These are phyloP conservation scores for Fusarium oligoseptatum DNA, from an alignment of 2,329 filamentous ascomycete genomes.

Conservation along the genomic window DNA sequence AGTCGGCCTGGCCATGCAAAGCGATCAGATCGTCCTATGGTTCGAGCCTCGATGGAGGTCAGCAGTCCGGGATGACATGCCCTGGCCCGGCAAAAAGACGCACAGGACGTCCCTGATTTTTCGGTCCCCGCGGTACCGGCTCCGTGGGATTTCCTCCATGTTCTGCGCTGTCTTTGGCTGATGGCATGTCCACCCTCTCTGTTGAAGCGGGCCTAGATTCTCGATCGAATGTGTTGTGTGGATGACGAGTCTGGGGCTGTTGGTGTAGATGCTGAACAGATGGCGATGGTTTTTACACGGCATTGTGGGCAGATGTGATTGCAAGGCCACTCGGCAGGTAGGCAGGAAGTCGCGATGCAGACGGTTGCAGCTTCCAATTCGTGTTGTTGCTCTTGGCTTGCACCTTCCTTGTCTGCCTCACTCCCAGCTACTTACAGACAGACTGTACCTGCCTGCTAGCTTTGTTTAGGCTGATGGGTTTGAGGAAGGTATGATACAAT, in stretches of 20 bases:
- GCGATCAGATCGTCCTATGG: constrained; percentile 38
- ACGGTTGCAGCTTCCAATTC: constrained; percentile 15
- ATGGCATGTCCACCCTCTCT: constrained; percentile 21
- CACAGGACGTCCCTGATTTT: constrained; percentile 6
- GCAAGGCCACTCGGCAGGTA: constrained; percentile 6
- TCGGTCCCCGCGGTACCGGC: background rate
- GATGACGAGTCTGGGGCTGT: background rate
- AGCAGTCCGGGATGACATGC: constrained; percentile 33
- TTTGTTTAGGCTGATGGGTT: background rate
- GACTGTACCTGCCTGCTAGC: constrained; percentile 10
- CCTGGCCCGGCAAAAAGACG: constrained; percentile 24
- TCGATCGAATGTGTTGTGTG: constrained; percentile 12
- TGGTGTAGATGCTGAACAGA: background rate
- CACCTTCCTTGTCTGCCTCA: constrained; percentile 10
- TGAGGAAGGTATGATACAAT: constrained; percentile 1
- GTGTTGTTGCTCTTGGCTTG: constrained; percentile 5
- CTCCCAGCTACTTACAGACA: background rate
- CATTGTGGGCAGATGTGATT: constrained; percentile 1
- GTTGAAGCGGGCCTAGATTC: background rate
- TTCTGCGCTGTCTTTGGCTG: constrained; percentile 2
- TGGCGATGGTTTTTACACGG: background rate
- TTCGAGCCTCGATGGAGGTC: constrained; percentile 33
- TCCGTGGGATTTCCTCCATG: constrained; percentile 8
- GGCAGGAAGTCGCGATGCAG: background rate
- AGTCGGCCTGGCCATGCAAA: constrained; percentile 34